These are phyloP conservation scores for Dictyostelium discoideum DNA, from an alignment of 78 protist genomes.

Conservation along the genomic window dicty_2.7 NC_007090.3:4631001-4631500, in stretches of 20 bases:
- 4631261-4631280: neutral
- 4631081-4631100: too few species aligned
- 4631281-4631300: neutral
- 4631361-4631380: neutral
- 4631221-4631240: neutral
- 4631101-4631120: too few species aligned
- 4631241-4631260: too few species aligned
- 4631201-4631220: neutral
- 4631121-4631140: neutral
- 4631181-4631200: neutral
- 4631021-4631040: too few species aligned
- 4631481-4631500: neutral
- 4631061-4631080: too few species aligned
- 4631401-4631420: neutral
- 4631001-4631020: too few species aligned
- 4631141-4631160: neutral
- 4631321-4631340: neutral
- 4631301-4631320: neutral
- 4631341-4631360: neutral
- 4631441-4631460: neutral
- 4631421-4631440: neutral
- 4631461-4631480: neutral
- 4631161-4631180: neutral
- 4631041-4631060: too few species aligned
- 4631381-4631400: neutral